phyloP scores from a whole-genome alignment of 768 basidiomycete species.

The Hemileccinum rubropunctum region DNA sequence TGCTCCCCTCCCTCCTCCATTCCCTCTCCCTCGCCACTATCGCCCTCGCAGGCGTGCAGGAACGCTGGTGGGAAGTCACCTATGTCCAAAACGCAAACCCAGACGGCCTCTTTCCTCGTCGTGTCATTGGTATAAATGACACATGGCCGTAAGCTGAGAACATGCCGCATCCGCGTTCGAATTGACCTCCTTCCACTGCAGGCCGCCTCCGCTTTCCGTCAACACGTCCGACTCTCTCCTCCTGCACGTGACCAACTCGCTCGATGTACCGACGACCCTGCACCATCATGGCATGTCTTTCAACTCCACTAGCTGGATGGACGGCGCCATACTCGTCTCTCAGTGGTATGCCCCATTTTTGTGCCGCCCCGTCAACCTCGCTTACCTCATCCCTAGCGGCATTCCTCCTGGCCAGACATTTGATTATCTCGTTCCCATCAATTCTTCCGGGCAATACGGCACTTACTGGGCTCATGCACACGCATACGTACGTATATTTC shows the following conservation, averaged over 20 bases:
- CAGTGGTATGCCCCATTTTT: conserved; percentile 63
- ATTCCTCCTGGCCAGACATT: conserved; percentile 72
- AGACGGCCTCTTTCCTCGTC: conserved; percentile 73
- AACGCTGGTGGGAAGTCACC: conserved; percentile 90
- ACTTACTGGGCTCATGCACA: conserved; percentile 84
- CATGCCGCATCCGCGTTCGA: conserved; percentile 5
- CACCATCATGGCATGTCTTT: conserved; percentile 98
- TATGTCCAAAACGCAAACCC: conserved; percentile 80
- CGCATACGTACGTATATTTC: conserved; percentile 33
- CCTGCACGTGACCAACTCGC: conserved; percentile 73
- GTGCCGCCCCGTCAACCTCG: background rate
- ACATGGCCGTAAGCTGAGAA: conserved; percentile 97
- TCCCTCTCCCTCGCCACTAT: conserved; percentile 29
- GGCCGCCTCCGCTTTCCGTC: conserved; percentile 80
- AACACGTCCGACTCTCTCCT: conserved; percentile 67
- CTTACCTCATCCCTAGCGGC: conserved; percentile 46
- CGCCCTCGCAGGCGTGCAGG: conserved; percentile 62
- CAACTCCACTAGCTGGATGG: conserved; percentile 83
- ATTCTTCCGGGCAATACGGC: conserved; percentile 68
- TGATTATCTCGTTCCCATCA: conserved; percentile 72
- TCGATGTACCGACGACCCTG: conserved; percentile 65
- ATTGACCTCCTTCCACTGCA: conserved; percentile 24
- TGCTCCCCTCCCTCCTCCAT: no score
- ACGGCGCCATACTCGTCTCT: conserved; percentile 78
- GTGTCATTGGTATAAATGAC: conserved; percentile 84